A percentile compares a stretch with the other conserved stretches of the same genome.
Conservation (phyloP, 371 early-diverging fungal species). For the Rhizopus sp. region DNA sequence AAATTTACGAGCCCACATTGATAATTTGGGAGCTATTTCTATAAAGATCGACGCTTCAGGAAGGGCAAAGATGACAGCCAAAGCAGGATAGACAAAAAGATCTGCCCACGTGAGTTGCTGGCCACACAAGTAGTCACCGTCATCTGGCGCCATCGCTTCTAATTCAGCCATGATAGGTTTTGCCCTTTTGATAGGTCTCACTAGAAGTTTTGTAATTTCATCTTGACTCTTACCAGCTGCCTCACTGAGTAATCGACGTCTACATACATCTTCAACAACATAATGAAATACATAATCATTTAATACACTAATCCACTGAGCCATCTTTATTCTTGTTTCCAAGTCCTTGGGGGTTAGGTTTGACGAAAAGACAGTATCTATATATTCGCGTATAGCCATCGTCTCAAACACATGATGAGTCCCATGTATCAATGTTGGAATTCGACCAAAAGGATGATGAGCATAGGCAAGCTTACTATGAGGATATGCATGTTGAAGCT, state of each 20-base stretch:
- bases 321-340: conserved; percentile 17
- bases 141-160: conserved; percentile 5
- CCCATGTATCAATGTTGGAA: conserved; percentile 30
- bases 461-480: conserved; percentile 26
- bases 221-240: conserved; percentile 16
- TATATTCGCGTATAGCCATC: conserved; percentile 29
- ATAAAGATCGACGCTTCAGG: conserved; percentile 23
- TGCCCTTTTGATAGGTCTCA: conserved; percentile 13
- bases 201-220: conserved; percentile 18
- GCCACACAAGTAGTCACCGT: conserved; percentile 23
- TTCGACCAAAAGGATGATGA: conserved; percentile 39
- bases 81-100: conserved; percentile 35
- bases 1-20: conserved; percentile 28
- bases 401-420: conserved; percentile 26
- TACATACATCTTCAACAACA: conserved; percentile 28
- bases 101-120: conserved; percentile 40
- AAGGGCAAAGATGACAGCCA: conserved; percentile 31
- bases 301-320: conserved; percentile 26
- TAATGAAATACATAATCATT: conserved; percentile 34
- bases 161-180: conserved; percentile 10
- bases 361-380: conserved; percentile 16
- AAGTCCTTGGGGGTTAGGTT: conserved; percentile 22
- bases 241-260: conserved; percentile 27
- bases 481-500: conserved; percentile 17
- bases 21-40: conserved; percentile 24